A percentile compares a stretch with the other conserved stretches of the same genome.
phyloP scores from a whole-genome alignment of 2,329 filamentous ascomycete species.

The Alternaria sp. region DNA sequence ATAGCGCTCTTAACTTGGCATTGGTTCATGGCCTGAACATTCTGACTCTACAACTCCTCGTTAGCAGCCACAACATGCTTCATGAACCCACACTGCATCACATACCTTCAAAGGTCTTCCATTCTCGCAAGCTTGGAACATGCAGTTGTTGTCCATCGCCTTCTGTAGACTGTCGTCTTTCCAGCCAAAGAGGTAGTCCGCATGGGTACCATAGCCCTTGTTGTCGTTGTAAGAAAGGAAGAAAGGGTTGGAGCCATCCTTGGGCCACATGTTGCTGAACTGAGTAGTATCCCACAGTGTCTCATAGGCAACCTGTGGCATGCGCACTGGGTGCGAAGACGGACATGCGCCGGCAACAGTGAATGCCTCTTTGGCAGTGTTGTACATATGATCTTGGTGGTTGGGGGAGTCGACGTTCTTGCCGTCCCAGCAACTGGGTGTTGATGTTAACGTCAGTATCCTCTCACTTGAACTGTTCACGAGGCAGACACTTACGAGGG shows the following conservation, averaged over 20 bases:
- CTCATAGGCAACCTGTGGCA: constrained; percentile 42
- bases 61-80: background rate
- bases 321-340: constrained; percentile 34
- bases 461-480: background rate
- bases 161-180: constrained; percentile 35
- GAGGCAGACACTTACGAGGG: constrained; percentile 6
- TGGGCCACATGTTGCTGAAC: constrained; percentile 35
- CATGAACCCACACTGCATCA: constrained; percentile 10
- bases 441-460: background rate
- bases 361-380: constrained; percentile 27
- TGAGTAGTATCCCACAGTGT: constrained; percentile 39
- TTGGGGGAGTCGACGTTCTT: constrained; percentile 58
- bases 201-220: constrained; percentile 39
- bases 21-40: constrained; percentile 22
- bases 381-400: constrained; percentile 59
- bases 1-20: constrained; percentile 32
- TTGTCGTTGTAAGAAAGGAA: constrained; percentile 34
- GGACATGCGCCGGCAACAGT: constrained; percentile 31
- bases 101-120: constrained; percentile 27
- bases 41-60: background rate
- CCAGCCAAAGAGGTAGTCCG: constrained; percentile 39
- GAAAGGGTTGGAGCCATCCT: constrained; percentile 34
- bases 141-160: constrained; percentile 32
- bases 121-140: constrained; percentile 36
- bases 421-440: constrained; percentile 56